Evolutionary conservation across 306 rosid genomes (phyloP).

Genomic region (Inga leiocalycina): DNA sequence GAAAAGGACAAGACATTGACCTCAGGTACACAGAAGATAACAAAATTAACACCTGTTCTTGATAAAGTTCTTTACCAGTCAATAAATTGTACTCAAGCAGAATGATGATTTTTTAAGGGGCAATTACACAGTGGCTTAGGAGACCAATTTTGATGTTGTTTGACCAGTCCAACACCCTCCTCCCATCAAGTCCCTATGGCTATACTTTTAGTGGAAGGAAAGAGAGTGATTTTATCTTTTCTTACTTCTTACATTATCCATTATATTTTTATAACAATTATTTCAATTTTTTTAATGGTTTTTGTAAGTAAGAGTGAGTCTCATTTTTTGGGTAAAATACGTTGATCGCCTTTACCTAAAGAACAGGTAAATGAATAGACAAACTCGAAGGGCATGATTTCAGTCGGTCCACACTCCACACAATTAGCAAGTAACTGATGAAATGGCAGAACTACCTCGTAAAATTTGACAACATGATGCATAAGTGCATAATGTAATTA

Average conservation of each 20-base stretch:
- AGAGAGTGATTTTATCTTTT: neutral
- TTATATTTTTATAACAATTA: neutral
- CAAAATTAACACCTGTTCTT: slow-evolving; percentile 40
- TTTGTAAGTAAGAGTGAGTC: too few relatives aligned
- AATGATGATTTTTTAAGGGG: slow-evolving; percentile 5
- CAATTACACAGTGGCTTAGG: slow-evolving; percentile 12
- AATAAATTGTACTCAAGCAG: slow-evolving; percentile 26
- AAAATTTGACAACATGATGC: neutral
- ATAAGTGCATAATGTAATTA: neutral
- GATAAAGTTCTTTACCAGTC: slow-evolving; percentile 32
- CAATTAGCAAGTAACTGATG: neutral
- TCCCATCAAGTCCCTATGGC: slow-evolving; percentile 26
- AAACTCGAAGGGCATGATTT: neutral
- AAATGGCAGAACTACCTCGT: neutral
- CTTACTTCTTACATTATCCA: neutral
- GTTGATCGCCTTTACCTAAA: neutral
- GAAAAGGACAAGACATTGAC: slow-evolving; percentile 48
- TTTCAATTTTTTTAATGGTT: too few relatives aligned
- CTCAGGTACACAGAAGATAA: slow-evolving; percentile 46
- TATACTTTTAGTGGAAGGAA: neutral
- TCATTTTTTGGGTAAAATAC: neutral
- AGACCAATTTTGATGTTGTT: neutral
- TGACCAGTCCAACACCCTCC: slow-evolving; percentile 2
- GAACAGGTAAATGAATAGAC: neutral
- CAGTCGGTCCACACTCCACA: neutral